Conservation (phyloP, 1,284 basidiomycete genomes). For the Exobasidium cylindrosporum region DNA sequence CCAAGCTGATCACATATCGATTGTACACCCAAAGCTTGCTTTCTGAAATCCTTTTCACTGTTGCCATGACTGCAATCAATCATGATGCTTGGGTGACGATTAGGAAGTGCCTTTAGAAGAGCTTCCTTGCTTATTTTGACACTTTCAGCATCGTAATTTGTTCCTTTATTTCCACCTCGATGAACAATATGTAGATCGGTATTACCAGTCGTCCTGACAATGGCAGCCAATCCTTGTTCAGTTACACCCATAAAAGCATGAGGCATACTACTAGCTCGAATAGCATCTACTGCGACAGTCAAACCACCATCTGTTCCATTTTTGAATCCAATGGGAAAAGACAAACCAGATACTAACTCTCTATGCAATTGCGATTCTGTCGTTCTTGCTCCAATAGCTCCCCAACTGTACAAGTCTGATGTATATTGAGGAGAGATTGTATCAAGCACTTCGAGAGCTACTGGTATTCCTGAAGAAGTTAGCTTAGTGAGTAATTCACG, state of each 20-base stretch:
- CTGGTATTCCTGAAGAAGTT: slow-evolving; percentile 81
- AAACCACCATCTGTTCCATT: slow-evolving; percentile 90
- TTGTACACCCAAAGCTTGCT: slow-evolving; percentile 62
- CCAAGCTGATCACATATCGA: slow-evolving; percentile 72
- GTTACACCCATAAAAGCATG: slow-evolving; percentile 55
- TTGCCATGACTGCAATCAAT: slow-evolving; percentile 55
- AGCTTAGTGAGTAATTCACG: slow-evolving; percentile 85
- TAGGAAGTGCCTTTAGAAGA: slow-evolving; percentile 58
- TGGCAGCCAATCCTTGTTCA: slow-evolving; percentile 70
- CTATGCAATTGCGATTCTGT: slow-evolving; percentile 63
- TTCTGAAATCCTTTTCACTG: slow-evolving; percentile 54
- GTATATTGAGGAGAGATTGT: slow-evolving; percentile 61
- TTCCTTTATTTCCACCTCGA: slow-evolving; percentile 51
- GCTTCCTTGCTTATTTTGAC: slow-evolving; percentile 76
- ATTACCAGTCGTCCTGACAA: slow-evolving; percentile 92
- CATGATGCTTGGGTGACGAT: slow-evolving; percentile 50
- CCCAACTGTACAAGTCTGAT: slow-evolving; percentile 80
- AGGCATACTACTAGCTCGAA: slow-evolving; percentile 45
- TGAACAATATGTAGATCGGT: slow-evolving; percentile 54
- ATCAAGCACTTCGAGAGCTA: slow-evolving; percentile 88
- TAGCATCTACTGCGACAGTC: slow-evolving; percentile 54
- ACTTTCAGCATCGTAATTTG: slow-evolving; percentile 65
- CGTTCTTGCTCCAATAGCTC: slow-evolving; percentile 93
- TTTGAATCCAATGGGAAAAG: slow-evolving; percentile 75
- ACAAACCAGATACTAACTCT: slow-evolving; percentile 54